Evolutionary conservation across 2,329 filamentous ascomycete species (phyloP), one percentile per base, ranked within the genome.

Genomic region (Hypoxylon sp.): DNA sequence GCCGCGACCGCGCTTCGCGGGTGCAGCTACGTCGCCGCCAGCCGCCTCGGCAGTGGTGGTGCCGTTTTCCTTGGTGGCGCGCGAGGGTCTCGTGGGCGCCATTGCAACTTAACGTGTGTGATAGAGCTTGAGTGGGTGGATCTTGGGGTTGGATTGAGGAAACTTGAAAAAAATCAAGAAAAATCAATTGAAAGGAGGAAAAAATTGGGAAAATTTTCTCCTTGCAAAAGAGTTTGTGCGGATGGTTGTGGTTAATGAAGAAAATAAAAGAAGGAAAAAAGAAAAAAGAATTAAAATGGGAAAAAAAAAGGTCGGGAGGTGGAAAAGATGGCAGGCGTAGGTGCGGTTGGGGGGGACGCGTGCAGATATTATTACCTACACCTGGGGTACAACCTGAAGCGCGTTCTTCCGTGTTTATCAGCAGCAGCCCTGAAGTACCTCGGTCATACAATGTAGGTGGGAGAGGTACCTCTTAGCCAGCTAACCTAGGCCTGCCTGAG

Each of bases 1-100:
- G 26, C 75, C 75, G 38, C 75, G 75, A 33, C 74, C 74, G 55
- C 72, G 72, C 64, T 76, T 75, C 31, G 59, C 70, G 9, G 70
- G 66, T 20, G 62, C 57, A 37, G 35, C 56, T 15, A 43, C 49
- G 17, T 63, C 65, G 13, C 66, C 38, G 10, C 63, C 63, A 20
- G 67, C 60, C 21, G 58, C 52, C 17, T 54, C 57, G 17, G 65
- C 58, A 1, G 61, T 17, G 3, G 62, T 24, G 3, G 67, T 66
- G 48, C 64, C 66, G 24, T 68, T 66, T 54, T 65, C 64, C 52
- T 66, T 68, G 21, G 57, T 18, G 4, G 43, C 48, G 50, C 67
- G 67, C 48, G 60, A 37, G 11, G 66, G 46, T 60, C 67, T 40
- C 13, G 67, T 67, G 3, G 68, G 66, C 21, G 68, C 68, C 68